Percentiles rank a stretch among this genome's conserved stretches.
These are phyloP conservation scores for Camelina hispida DNA, from an alignment of 345 rosid species.

Conservation along the genomic window DNA sequence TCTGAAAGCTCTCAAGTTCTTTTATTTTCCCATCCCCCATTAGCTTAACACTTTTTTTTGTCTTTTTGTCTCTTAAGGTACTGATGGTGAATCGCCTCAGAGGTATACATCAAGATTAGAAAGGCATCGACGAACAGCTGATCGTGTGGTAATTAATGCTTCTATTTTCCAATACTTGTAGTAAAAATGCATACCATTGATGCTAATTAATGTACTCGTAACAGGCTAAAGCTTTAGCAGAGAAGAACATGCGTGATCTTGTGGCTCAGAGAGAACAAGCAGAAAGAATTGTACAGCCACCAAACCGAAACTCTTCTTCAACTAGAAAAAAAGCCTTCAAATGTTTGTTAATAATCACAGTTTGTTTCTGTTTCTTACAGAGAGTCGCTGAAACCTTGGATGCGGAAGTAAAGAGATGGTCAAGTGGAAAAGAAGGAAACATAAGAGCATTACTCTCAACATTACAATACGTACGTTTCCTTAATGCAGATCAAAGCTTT, in stretches of 20 bases:
- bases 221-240: constrained; percentile 96
- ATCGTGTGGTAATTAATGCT: constrained; percentile 72
- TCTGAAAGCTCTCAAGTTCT: neutral
- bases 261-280: constrained; percentile 88
- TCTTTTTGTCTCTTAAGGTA: constrained; percentile 48
- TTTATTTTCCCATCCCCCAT: neutral
- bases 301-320: constrained; percentile 17
- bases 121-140: constrained; percentile 90
- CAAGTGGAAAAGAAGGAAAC: constrained; percentile 91
- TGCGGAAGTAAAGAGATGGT: constrained; percentile 97
- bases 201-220: constrained; percentile 7
- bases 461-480: constrained; percentile 81
- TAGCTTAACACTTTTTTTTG: neutral
- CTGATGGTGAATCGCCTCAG: constrained; percentile 90
- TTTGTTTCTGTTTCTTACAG: constrained; percentile 52
- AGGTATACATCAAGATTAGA: constrained; percentile 94
- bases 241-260: constrained; percentile 93
- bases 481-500: neutral
- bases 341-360: constrained; percentile 21
- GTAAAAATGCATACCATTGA: neutral
- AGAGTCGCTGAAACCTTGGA: constrained; percentile 87
- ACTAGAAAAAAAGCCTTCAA: neutral
- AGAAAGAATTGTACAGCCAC: constrained; percentile 73
- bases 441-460: constrained; percentile 95
- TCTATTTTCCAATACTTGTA: neutral